Conservation (phyloP, 78 protist species). For the Dictyostelium citrinum region DNA sequence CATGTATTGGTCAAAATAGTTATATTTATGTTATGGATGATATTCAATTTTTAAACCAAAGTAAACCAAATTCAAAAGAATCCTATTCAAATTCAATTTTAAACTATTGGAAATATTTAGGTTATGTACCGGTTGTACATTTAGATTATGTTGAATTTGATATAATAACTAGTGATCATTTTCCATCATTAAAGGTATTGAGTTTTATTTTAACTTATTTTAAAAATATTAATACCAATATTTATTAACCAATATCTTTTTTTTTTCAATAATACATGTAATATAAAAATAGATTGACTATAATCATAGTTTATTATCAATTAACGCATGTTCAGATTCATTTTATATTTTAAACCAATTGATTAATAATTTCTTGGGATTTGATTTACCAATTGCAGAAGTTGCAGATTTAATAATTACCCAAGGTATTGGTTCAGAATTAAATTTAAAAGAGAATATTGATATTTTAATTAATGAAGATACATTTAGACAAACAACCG, state of each 20-base stretch:
- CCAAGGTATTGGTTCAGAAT: conserved; percentile 60
- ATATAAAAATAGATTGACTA: conserved; percentile 12
- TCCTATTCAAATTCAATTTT: not conserved
- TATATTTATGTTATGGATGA: conserved; percentile 43
- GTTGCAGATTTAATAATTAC: conserved; percentile 62
- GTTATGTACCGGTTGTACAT: conserved; percentile 25
- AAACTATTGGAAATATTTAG: conserved; percentile 35
- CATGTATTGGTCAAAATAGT: conserved; percentile 41
- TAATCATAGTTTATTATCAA: conserved; percentile 32
- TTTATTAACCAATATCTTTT: not conserved
- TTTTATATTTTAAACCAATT: conserved; percentile 35
- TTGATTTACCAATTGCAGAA: conserved; percentile 64
- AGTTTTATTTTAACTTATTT: not conserved
- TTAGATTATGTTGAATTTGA: conserved; percentile 60
- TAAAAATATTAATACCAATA: not conserved
- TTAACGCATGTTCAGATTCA: conserved; percentile 66
- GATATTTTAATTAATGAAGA: conserved; percentile 76
- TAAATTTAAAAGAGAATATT: conserved; percentile 50
- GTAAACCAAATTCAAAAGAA: not conserved
- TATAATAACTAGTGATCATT: not conserved
- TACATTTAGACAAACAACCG: conserved; percentile 2
- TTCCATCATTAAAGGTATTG: conserved; percentile 20
- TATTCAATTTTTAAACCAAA: not conserved
- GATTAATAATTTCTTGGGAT: conserved; percentile 65
- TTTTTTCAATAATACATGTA: too few species aligned